Evolutionary conservation across 768 basidiomycete genomes (phyloP).

Genomic region (Tricholoma flavovirens): DNA sequence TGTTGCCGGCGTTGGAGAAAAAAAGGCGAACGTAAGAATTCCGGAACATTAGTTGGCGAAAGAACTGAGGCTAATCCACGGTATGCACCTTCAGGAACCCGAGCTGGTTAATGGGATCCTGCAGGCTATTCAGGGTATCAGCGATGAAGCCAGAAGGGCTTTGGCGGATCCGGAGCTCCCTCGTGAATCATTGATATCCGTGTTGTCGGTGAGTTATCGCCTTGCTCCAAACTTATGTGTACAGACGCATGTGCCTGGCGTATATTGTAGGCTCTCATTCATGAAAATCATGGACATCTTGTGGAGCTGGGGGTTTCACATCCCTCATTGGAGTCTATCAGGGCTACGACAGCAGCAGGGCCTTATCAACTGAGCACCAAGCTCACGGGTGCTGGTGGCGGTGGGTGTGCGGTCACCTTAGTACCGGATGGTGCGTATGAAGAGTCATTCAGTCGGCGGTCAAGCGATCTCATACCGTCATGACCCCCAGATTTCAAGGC

Average conservation of each 20-base stretch:
- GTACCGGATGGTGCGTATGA: constrained; percentile 78
- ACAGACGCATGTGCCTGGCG: constrained; percentile 12
- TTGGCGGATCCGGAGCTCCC: constrained; percentile 71
- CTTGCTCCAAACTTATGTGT: constrained; percentile 2
- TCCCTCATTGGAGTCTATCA: constrained; percentile 77
- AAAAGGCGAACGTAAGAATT: constrained; percentile 51
- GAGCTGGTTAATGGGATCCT: constrained; percentile 74
- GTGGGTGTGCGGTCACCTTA: constrained; percentile 95
- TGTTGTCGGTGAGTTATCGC: constrained; percentile 57
- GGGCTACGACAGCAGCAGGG: constrained; percentile 53
- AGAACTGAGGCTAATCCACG: constrained; percentile 7
- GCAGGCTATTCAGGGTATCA: constrained; percentile 76
- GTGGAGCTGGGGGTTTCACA: constrained; percentile 88
- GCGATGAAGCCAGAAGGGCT: constrained; percentile 71
- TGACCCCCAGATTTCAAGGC: constrained; percentile 59
- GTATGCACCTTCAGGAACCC: constrained; percentile 56
- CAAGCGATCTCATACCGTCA: constrained; percentile 8
- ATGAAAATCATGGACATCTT: constrained; percentile 86
- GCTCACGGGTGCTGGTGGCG: constrained; percentile 95
- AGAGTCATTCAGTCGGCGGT: constrained; percentile 5
- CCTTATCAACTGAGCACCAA: constrained; percentile 83
- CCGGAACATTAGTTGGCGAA: constrained; percentile 3
- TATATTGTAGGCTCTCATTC: constrained; percentile 60
- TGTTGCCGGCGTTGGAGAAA: constrained; percentile 81
- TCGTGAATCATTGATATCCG: constrained; percentile 57